phyloP scores from a whole-genome alignment of 2,329 filamentous ascomycete species.

The Epichloe baconii region DNA sequence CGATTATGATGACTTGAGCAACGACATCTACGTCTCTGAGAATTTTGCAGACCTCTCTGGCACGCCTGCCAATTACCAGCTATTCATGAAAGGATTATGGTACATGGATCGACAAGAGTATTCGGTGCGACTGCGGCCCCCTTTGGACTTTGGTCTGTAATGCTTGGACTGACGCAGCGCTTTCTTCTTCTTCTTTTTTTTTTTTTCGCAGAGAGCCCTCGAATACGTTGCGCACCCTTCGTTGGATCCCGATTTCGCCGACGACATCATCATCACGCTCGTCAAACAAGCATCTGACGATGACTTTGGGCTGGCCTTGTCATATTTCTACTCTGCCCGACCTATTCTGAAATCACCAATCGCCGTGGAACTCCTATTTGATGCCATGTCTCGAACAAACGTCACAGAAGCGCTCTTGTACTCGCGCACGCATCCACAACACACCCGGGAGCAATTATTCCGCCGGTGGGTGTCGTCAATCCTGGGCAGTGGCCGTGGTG shows the following conservation, averaged over 20 bases:
- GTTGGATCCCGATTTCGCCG: conserved; percentile 66
- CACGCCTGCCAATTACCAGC: conserved; percentile 62
- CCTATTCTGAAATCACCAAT: conserved; percentile 54
- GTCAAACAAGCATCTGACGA: conserved; percentile 45
- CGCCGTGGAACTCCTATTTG: conserved; percentile 54
- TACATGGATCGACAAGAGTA: conserved; percentile 62
- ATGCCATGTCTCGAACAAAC: conserved; percentile 52
- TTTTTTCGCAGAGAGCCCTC: conserved; percentile 43
- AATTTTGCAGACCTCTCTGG: conserved; percentile 48
- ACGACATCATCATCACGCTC: conserved; percentile 64
- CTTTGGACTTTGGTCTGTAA: background rate
- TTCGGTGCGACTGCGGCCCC: conserved; percentile 26
- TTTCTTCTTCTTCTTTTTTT: no score
- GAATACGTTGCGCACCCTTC: conserved; percentile 69
- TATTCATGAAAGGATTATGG: conserved; percentile 75
- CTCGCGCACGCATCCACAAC: conserved; percentile 49
- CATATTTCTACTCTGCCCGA: conserved; percentile 66
- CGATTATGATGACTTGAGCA: conserved; percentile 49
- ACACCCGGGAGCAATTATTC: conserved; percentile 51
- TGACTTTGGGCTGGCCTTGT: conserved; percentile 54
- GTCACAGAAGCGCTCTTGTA: conserved; percentile 65
- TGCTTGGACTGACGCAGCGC: background rate
- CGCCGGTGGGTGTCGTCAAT: conserved; percentile 50
- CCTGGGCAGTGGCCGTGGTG: conserved; percentile 27
- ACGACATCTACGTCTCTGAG: conserved; percentile 36